Base-by-base conservation (phyloP, 306 rosid genomes). In the Hippophae gyantsensis region DNA sequence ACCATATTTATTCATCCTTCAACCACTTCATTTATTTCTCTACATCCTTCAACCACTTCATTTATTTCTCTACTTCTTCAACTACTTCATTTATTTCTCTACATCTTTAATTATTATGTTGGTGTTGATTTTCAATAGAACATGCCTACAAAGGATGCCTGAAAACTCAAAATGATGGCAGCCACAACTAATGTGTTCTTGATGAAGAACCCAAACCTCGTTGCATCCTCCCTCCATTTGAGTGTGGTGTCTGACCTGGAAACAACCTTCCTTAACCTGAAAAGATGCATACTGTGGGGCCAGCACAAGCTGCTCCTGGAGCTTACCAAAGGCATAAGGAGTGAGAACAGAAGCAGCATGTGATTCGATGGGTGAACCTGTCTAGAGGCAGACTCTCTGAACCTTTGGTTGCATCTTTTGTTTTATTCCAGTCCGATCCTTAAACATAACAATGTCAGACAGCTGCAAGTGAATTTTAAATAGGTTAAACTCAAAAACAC, bases 101-200 rank as follows among this genome's bases (percentile, higher is more conserved):
- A n/a, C n/a, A n/a, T n/a, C n/a, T n/a, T n/a, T n/a, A n/a, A n/a
- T n/a, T n/a, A n/a, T n/a, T n/a, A n/a, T n/a, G n/a, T n/a, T n/a
- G n/a, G n/a, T n/a, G n/a, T n/a, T n/a, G n/a, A n/a, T n/a, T n/a
- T n/a, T n/a, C n/a, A n/a, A n/a, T n/a, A n/a, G n/a, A n/a, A n/a
- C n/a, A n/a, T n/a, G 52, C 7, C 52, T 7, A 48, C 52, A 48
- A 48, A 48, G 12, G 12, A 48, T 48, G 52, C 52, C 11, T 48
- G 8, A 48, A 48, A 48, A 48, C n/a, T 48, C 52, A 48, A 48
- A 48, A 6, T 48, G 52, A 48, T 48, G 52, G 52, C 52, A 48
- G 23, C 23, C 5, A 48, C 52, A 48, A 48, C 52, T 48, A 48
- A 48, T 48, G 7, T 11, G 13, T 7, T 48, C 52, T 6, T 48